A percentile compares a stretch with the other conserved stretches of the same genome.
These are phyloP conservation scores for Paramecium sonneborni DNA, from an alignment of 73 alveolate genomes.

Conservation along the genomic window DNA sequence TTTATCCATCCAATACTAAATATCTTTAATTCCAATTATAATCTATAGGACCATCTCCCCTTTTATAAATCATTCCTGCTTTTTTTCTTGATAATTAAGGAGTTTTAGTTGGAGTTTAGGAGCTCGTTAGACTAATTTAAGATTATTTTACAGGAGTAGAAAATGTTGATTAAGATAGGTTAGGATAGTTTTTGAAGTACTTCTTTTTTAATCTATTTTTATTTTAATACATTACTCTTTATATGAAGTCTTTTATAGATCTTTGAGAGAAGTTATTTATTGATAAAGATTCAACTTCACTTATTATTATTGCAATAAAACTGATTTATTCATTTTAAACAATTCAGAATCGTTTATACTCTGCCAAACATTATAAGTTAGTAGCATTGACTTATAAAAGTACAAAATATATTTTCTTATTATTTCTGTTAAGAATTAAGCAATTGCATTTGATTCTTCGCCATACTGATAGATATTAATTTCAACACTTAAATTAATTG, in stretches of 20 bases:
- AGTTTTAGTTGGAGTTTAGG: background rate
- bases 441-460: background rate
- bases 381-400: constrained; percentile 36
- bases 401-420: background rate
- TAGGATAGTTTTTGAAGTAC: background rate
- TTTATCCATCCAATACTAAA: constrained; percentile 60
- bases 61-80: constrained; percentile 54
- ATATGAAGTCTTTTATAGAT: constrained; percentile 52
- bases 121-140: background rate
- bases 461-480: background rate
- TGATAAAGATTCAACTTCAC: background rate
- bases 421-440: background rate
- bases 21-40: constrained; percentile 67
- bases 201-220: background rate
- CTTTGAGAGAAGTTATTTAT: constrained; percentile 17
- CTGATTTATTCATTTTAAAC: constrained; percentile 27
- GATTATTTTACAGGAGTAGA: constrained; percentile 44
- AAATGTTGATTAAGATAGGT: background rate
- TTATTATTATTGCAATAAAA: background rate
- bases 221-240: constrained; percentile 15
- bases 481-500: constrained; percentile 36
- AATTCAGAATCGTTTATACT: constrained; percentile 13
- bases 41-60: constrained; percentile 69
- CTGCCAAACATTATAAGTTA: constrained; percentile 36
- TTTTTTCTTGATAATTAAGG: constrained; percentile 13